Evolutionary conservation across 306 rosid species (phyloP).

Genomic region (Canavalia ensiformis): DNA sequence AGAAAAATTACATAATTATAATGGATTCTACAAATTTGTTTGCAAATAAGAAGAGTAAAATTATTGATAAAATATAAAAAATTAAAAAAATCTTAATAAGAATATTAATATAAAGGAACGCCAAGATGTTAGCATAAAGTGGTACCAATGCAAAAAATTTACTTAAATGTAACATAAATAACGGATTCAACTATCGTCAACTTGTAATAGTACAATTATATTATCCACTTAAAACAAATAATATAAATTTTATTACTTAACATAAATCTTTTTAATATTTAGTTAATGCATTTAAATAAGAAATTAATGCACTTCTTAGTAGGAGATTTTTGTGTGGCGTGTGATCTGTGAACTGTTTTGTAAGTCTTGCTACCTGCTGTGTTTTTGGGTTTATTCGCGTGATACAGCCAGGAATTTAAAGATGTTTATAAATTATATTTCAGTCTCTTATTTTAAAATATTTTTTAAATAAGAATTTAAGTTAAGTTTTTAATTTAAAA

Average conservation of each 20-base stretch:
- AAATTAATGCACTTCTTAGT: neutral
- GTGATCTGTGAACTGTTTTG: neutral
- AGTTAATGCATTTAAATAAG: neutral
- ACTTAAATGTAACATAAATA: neutral
- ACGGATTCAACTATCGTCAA: neutral
- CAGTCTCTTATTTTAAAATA: too few species aligned
- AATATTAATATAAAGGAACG: neutral
- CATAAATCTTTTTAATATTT: neutral
- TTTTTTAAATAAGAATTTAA: too few species aligned
- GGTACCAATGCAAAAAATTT: neutral
- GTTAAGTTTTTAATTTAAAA: too few species aligned
- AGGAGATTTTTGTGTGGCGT: neutral
- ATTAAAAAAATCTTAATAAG: too few species aligned
- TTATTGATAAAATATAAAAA: too few species aligned
- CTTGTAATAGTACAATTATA: neutral
- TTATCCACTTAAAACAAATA: neutral
- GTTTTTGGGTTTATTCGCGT: too few species aligned
- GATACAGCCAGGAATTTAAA: too few species aligned
- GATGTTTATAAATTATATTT: too few species aligned
- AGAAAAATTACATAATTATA: too few species aligned
- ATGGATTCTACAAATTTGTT: too few species aligned
- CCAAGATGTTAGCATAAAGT: neutral
- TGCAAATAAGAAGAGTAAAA: too few species aligned
- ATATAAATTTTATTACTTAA: neutral
- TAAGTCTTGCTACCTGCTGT: too few species aligned